Base-by-base conservation (phyloP, 148 eudicot genomes). In the Silene conica region DNA sequence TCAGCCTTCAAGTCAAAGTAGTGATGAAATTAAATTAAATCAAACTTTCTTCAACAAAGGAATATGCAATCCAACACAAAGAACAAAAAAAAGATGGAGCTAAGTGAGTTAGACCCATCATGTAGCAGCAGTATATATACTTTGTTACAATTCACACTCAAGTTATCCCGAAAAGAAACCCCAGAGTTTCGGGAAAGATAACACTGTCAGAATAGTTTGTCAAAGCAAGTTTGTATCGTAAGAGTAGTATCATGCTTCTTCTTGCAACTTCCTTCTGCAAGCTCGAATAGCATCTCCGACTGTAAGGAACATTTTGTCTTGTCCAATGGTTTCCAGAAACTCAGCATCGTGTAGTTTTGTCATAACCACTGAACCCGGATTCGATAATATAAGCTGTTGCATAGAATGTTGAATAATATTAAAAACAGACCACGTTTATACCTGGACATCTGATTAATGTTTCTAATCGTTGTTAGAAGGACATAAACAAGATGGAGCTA, bases 201-300 rank as follows among this genome's bases (percentile, higher is more conserved):
- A 34, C 18, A 52, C 8, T 5, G 41, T 38, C 41, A 8, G 18
- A 41, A 4, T 13, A 16, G 38, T 52, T n/a, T 38, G 1, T 41
- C 6, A 66, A 16, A 3, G 5, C 19, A 28, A 14, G 18, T 66
- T 25, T 52, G 19, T 16, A 43, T 41, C 15, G 43, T 67, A 26
- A n/a, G 22, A 20, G 46, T 22, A 26, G 5, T 21, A 55, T 82
- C 71, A 88, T 67, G 86, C 80, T 28, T 80, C 80, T 59, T 84
- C 86, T 25, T 23, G 28, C 6, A 58, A 63, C 60, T 73, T 84
- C 52, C 18, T 16, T 48, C 31, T 64, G 70, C 71, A 82, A 0
- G 83, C 83, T 34, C 71, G 78, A 73, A 90, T 83, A 1, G 95
- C 92, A 43, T 90, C 86, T 16, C 67, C 92, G 9, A 86, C 92